phyloP scores from a whole-genome alignment of 495 filamentous ascomycete genomes.

The Aspergillus asperescens region DNA sequence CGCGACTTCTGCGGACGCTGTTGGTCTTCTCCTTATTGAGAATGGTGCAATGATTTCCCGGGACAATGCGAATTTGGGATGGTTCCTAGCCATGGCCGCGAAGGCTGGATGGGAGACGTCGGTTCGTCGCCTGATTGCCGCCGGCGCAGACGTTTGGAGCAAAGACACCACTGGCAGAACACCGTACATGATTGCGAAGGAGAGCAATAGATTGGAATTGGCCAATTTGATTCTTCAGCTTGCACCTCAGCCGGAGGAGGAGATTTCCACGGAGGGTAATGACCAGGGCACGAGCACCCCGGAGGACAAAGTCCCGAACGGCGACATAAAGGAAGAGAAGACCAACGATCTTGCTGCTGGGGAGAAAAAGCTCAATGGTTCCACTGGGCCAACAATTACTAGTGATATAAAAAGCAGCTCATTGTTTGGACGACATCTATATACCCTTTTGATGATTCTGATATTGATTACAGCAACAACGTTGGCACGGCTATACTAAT shows the following conservation, averaged over 20 bases:
- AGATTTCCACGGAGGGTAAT: neutral
- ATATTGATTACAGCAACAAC: neutral
- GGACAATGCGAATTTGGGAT: neutral
- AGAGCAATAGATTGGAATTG: neutral
- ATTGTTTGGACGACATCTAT: neutral
- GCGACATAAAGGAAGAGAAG: too few relatives aligned
- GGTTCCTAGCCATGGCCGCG: neutral
- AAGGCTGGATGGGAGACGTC: neutral
- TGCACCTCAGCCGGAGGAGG: neutral
- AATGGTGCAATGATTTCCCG: neutral
- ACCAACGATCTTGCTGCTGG: too few relatives aligned
- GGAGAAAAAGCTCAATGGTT: neutral
- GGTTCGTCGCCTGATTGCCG: neutral
- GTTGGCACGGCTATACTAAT: neutral
- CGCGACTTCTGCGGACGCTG: neutral
- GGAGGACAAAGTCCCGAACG: neutral
- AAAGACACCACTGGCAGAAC: neutral
- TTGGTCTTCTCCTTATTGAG: neutral
- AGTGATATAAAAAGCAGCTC: too few relatives aligned
- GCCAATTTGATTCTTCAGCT: constrained; percentile 6
- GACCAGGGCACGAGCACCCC: neutral
- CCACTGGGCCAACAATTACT: too few relatives aligned
- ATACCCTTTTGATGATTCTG: neutral
- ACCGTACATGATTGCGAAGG: constrained; percentile 2
- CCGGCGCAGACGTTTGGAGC: neutral